Base-by-base conservation (phyloP, 192 early-diverging fungal genomes). In the Mortierella alpina region DNA sequence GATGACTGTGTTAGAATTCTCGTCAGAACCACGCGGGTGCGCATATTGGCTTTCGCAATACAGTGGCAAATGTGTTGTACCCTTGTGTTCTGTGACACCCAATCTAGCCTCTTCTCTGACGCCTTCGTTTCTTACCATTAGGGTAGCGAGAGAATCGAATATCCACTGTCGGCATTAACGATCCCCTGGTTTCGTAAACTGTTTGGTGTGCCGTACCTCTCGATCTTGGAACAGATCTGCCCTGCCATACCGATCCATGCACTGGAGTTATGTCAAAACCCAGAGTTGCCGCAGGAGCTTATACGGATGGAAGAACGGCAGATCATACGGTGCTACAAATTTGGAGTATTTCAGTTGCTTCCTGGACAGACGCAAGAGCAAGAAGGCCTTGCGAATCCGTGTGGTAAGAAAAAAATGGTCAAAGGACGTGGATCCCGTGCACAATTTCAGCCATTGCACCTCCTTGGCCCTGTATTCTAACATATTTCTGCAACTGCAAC, bases 261-360 rank as follows among this genome's bases (percentile, higher is more conserved):
- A 41, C 66, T 93, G 53, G 81, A 77, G 53, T 68, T 84, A 39
- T 87, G 87, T 56, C 85, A 83, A 17, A 80, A 92, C 47, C 84
- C 88, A 15, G 78, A 68, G 14, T 73, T 93, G 23, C 79, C 88
- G 8, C 86, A 85, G n/a, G 90, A 91, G 60, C 71, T 93, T 50
- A 66, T 90, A 61, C 56, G 84, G 14, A 90, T 93, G 89, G 91
- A 93, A 58, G 91, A 93, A 70, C 73, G 91, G 41, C 91, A 91
- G 59, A 85, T 93, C 42, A 92, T 93, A 49, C 73, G 89, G 20
- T 83, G 84, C 53, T 92, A 93, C 79, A 93, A 93, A 68, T 91
- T 93, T 87, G 92, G 91, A 10, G 87, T 93, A 4, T 85, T 75
- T 31, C 91, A 90, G 58, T 66, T 80, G 12, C 63, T 80, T 15